phyloP scores from a whole-genome alignment of 441 rosid species.

The Rhodomyrtus psidioides region DNA sequence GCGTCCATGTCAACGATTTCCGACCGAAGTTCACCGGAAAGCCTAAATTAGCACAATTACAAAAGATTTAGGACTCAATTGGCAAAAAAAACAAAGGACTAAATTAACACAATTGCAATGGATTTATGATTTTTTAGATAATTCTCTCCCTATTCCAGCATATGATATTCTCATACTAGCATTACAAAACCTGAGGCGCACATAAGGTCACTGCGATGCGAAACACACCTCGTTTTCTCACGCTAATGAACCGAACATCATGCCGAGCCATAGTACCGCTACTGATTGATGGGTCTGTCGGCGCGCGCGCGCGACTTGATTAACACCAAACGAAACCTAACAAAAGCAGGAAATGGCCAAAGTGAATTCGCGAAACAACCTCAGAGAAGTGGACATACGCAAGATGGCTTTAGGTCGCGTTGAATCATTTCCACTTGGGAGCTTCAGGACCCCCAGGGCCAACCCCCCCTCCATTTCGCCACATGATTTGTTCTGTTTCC shows the following conservation, averaged over 20 bases:
- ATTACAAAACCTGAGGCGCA: neutral
- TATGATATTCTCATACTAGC: neutral
- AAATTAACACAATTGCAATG: too few relatives aligned
- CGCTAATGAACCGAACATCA: neutral
- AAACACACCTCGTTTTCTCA: neutral
- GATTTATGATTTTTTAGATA: too few relatives aligned
- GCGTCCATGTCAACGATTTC: too few relatives aligned
- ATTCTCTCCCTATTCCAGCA: neutral
- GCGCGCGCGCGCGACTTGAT: neutral
- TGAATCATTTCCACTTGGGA: neutral
- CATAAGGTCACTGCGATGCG: neutral
- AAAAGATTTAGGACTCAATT: too few relatives aligned
- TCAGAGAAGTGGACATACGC: neutral
- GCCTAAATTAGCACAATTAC: too few relatives aligned
- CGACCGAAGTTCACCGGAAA: too few relatives aligned
- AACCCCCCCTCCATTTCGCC: constrained; percentile 10
- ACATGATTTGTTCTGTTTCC: constrained; percentile 30
- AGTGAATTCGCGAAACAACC: neutral
- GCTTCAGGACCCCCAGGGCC: constrained; percentile 28
- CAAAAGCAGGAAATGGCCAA: neutral
- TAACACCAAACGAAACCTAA: neutral
- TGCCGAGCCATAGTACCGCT: neutral
- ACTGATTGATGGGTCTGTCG: neutral
- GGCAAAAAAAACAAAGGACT: too few relatives aligned
- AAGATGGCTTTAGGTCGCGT: neutral